Conservation (phyloP, 768 basidiomycete species). For the Termitomyces sp. region DNA sequence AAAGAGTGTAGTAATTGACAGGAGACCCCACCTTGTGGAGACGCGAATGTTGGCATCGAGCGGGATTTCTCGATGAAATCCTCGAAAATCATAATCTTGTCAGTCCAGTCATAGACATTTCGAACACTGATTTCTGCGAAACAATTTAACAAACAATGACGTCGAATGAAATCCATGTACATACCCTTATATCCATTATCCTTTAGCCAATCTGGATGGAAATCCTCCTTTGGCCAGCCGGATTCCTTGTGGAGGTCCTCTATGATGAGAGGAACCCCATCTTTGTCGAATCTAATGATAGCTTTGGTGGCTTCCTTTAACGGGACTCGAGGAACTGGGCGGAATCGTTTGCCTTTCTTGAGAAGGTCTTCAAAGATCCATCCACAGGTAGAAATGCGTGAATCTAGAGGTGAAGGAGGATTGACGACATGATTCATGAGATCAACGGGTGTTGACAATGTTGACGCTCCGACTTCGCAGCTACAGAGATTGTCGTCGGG, state of each 20-base stretch:
- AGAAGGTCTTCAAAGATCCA: slow-evolving; percentile 45
- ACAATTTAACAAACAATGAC: background rate
- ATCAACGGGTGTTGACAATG: background rate
- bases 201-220: slow-evolving; percentile 54
- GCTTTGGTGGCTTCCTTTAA: slow-evolving; percentile 25
- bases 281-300: slow-evolving; percentile 44
- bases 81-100: slow-evolving; percentile 45
- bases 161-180: slow-evolving; percentile 4
- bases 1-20: background rate
- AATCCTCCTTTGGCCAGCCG: slow-evolving; percentile 53
- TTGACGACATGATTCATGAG: slow-evolving; percentile 9
- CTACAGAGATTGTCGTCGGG: background rate
- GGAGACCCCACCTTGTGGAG: slow-evolving; percentile 34
- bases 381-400: slow-evolving; percentile 20
- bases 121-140: slow-evolving; percentile 56
- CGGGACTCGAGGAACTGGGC: slow-evolving; percentile 35
- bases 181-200: slow-evolving; percentile 28
- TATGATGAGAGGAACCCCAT: slow-evolving; percentile 63
- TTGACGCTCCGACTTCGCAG: background rate
- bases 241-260: slow-evolving; percentile 53
- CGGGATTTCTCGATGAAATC: slow-evolving; percentile 53
- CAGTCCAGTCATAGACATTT: slow-evolving; percentile 57
- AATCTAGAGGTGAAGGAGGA: background rate
- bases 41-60: slow-evolving; percentile 28
- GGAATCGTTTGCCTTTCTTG: slow-evolving; percentile 21